Base-by-base conservation (phyloP, 371 early-diverging fungal species). In the Mortierella sp. region DNA sequence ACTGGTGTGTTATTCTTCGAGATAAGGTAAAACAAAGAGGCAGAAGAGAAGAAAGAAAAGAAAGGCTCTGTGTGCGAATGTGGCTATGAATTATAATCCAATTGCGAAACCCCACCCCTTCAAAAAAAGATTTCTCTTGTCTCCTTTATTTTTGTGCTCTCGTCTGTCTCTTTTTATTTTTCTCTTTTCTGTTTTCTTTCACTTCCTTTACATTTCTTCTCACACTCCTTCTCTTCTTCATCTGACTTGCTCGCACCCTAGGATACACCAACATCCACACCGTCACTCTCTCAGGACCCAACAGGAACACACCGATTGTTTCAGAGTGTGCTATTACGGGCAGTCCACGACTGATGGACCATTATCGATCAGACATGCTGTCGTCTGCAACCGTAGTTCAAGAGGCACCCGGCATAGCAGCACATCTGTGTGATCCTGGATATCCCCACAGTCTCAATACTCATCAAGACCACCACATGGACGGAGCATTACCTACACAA, bases 341-440 rank as follows among this genome's bases (percentile, higher is more conserved):
- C 19, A 4, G 44, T 17, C 44, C 44, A 19, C 44, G 5, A 21
- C 44, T 42, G 46, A 69, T 61, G 61, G 44, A 41, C 17, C 15
- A 43, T 23, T 56, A 23, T 30, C 58, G 49, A 59, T 54, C 55
- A 32, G 30, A 32, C 43, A 64, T 64, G 59, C 44, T 59, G 50
- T 49, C 71, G 14, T 54, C 70, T 6, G 50, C 62, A 47, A 49
- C 69, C 30, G 28, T 71, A 30, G 50, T 59, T n/a, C 60, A 59
- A 32, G 64, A 64, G 51, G 24, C 64, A 11, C 5, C 64, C 8
- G 8, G 27, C 8, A 47, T 57, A 11, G n/a, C 48, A 26, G 30
- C 46, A 23, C 39, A 52, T 28, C 52, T 34, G 23, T 47, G 39
- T 27, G 30, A 44, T n/a, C 21, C 60, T 17, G 19, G 47, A 43